Evolutionary conservation across 192 early-diverging fungal genomes (phyloP).

Genomic region (Pilobolus umbonatus): DNA sequence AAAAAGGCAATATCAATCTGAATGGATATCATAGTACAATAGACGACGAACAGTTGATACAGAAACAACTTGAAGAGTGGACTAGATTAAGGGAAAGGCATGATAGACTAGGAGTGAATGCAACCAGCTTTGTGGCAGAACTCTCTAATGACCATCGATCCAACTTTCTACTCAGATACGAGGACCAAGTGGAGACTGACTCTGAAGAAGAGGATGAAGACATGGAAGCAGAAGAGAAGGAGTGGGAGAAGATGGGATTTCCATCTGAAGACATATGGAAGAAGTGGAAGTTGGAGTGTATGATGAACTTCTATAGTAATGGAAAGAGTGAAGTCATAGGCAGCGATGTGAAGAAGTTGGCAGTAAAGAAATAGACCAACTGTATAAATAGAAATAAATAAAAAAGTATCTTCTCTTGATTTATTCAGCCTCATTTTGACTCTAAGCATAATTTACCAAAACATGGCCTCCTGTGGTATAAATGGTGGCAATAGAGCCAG

Average conservation of each 20-base stretch:
- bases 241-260: constrained; percentile 36
- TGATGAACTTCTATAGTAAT: constrained; percentile 36
- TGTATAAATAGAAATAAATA: no score
- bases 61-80: constrained; percentile 19
- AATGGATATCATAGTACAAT: not conserved
- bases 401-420: no score
- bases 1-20: not conserved
- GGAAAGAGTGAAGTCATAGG: constrained; percentile 27
- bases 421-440: no score
- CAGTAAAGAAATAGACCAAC: constrained; percentile 12
- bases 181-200: constrained; percentile 11
- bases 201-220: constrained; percentile 13
- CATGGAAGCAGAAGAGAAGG: constrained; percentile 1
- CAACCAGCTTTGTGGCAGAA: constrained; percentile 8
- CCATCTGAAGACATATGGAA: constrained; percentile 26
- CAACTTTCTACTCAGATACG: constrained; percentile 10
- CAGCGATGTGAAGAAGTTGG: constrained; percentile 30
- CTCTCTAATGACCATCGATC: constrained; percentile 17
- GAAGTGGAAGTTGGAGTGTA: constrained; percentile 32
- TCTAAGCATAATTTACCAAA: no score
- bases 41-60: constrained; percentile 20
- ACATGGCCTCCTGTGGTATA: no score
- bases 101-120: constrained; percentile 26
- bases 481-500: no score
- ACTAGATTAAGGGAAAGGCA: constrained; percentile 19